These are phyloP conservation scores for Suillus sp. DNA, from an alignment of 768 basidiomycete species.

Conservation along the genomic window DNA sequence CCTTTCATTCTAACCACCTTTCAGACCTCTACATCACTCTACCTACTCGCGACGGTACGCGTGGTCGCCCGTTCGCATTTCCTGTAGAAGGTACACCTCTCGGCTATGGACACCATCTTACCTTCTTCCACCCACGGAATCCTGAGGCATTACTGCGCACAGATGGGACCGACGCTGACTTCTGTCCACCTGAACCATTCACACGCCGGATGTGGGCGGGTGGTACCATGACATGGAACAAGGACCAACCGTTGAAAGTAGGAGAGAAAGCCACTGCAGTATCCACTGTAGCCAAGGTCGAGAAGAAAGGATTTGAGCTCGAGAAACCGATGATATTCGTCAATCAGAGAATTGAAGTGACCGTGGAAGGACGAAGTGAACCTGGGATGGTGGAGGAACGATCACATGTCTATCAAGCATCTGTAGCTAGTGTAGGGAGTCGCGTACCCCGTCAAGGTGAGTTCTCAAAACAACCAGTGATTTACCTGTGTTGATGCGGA, in stretches of 20 bases:
- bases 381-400: slow-evolving; percentile 64
- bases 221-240: slow-evolving; percentile 66
- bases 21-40: slow-evolving; percentile 68
- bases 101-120: slow-evolving; percentile 68
- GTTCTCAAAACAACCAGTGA: not conserved
- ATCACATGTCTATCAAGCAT: slow-evolving; percentile 65
- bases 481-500: slow-evolving; percentile 1
- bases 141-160: slow-evolving; percentile 56
- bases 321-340: slow-evolving; percentile 74
- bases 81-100: slow-evolving; percentile 47
- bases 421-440: slow-evolving; percentile 25
- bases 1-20: slow-evolving; percentile 56
- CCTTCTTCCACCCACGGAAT: slow-evolving; percentile 70
- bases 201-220: slow-evolving; percentile 83
- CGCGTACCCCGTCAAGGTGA: slow-evolving; percentile 48
- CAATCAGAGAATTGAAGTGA: slow-evolving; percentile 60
- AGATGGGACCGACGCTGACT: slow-evolving; percentile 75
- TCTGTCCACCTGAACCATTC: slow-evolving; percentile 74
- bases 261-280: slow-evolving; percentile 54
- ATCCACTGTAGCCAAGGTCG: slow-evolving; percentile 50
- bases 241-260: slow-evolving; percentile 46
- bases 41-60: slow-evolving; percentile 69
- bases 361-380: slow-evolving; percentile 42
- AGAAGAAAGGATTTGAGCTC: slow-evolving; percentile 65
- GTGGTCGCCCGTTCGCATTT: slow-evolving; percentile 38